Percentiles rank a stretch among this genome's conserved stretches.
Conservation (phyloP, 106 monocot genomes). For the Acorus gramineus region DNA sequence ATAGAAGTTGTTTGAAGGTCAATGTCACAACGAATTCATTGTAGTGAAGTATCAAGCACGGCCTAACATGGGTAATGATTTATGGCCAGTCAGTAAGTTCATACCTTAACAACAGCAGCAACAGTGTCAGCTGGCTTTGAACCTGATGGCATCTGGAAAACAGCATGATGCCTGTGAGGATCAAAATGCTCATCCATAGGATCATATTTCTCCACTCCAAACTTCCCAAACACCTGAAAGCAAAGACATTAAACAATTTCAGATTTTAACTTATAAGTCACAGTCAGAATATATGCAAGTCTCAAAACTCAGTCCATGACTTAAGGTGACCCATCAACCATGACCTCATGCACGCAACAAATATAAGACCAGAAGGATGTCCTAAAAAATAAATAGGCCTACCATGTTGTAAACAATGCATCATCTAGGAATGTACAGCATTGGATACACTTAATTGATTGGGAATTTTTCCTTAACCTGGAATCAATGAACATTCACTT, state of each 20-base stretch:
- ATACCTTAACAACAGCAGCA: constrained; percentile 73
- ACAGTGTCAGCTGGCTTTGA: constrained; percentile 62
- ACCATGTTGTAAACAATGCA: no score
- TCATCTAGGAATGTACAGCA: no score
- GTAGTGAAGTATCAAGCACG: background rate
- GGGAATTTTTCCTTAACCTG: no score
- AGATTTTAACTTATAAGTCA: background rate
- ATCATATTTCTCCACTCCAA: constrained; percentile 69
- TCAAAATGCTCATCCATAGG: constrained; percentile 70
- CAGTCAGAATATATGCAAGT: background rate
- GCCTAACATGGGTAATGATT: no score
- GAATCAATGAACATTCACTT: no score
- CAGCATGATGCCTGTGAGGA: constrained; percentile 60
- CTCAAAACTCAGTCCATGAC: background rate
- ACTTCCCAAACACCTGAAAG: constrained; percentile 58
- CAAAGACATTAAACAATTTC: background rate
- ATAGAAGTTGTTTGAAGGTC: background rate
- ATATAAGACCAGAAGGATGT: no score
- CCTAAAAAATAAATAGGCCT: no score
- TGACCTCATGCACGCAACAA: no score
- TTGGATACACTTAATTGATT: no score
- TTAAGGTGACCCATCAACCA: no score
- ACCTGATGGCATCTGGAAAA: constrained; percentile 55
- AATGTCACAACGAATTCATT: constrained; percentile 4
- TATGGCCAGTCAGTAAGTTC: background rate